These are phyloP conservation scores for Kwoniella europaea DNA, from an alignment of 768 basidiomycete genomes.

Conservation along the genomic window DNA sequence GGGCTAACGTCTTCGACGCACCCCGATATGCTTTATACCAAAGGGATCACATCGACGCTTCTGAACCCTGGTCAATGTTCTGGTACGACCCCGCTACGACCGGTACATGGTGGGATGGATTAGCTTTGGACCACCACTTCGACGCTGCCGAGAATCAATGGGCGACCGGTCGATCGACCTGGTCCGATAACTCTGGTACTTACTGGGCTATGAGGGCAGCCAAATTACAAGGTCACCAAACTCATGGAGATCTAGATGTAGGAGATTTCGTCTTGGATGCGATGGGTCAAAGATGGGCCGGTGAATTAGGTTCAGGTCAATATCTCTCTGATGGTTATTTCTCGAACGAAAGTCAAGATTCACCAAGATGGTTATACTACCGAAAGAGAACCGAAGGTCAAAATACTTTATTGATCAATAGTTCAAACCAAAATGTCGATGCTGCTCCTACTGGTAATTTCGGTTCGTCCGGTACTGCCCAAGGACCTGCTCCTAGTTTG, in stretches of 20 bases:
- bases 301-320: constrained; percentile 88
- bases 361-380: constrained; percentile 87
- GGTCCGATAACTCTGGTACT: constrained; percentile 82
- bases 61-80: constrained; percentile 82
- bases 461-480: constrained; percentile 65
- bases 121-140: constrained; percentile 83
- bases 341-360: constrained; percentile 69
- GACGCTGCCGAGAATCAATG: constrained; percentile 74
- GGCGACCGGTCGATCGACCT: constrained; percentile 88
- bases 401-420: constrained; percentile 82
- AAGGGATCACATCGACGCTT: constrained; percentile 77
- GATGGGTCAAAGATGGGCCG: constrained; percentile 89
- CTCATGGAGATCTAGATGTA: constrained; percentile 90
- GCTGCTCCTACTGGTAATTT: constrained; percentile 67
- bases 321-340: constrained; percentile 82
- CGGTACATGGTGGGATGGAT: constrained; percentile 91
- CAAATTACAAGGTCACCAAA: constrained; percentile 78
- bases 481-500: constrained; percentile 84
- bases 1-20: constrained; percentile 69
- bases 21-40: constrained; percentile 85
- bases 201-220: constrained; percentile 92
- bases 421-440: constrained; percentile 76
- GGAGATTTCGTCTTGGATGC: constrained; percentile 97
- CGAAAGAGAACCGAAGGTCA: constrained; percentile 96
- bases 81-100: constrained; percentile 86